phyloP scores from a whole-genome alignment of 2,329 filamentous ascomycete species.

The Colletotrichum brevisporum region DNA sequence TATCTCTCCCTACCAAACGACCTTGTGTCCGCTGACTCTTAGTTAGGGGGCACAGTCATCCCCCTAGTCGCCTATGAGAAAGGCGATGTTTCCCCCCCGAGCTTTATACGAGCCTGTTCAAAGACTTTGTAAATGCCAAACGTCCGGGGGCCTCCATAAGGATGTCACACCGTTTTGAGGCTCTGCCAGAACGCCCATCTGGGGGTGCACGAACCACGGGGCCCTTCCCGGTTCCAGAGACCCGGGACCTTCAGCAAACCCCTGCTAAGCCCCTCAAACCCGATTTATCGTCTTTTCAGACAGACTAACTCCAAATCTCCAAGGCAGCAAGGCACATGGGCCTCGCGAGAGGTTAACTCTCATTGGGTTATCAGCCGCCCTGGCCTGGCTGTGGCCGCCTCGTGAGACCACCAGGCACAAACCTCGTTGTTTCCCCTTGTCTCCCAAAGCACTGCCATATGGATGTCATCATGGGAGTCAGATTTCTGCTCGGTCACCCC shows the following conservation, averaged over 20 bases:
- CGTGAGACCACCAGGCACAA: not conserved
- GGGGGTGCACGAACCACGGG: constrained; percentile 16
- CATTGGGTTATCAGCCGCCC: not conserved
- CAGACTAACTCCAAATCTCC: not conserved
- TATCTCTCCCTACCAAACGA: not conserved
- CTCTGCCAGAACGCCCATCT: constrained; percentile 5
- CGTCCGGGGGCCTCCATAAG: constrained; percentile 16
- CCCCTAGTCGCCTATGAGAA: not conserved
- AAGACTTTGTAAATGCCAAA: not conserved
- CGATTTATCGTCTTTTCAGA: constrained; percentile 9
- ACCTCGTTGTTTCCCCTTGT: too few species aligned
- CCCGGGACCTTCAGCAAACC: constrained; percentile 21
- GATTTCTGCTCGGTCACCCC: not conserved
- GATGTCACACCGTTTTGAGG: constrained; percentile 13
- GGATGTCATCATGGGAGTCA: not conserved
- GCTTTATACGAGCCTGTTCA: not conserved
- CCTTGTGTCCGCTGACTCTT: not conserved
- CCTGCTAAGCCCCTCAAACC: constrained; percentile 9
- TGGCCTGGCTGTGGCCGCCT: not conserved
- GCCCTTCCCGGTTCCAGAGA: constrained; percentile 9
- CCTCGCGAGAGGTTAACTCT: not conserved
- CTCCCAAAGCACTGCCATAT: not conserved
- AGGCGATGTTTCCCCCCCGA: not conserved
- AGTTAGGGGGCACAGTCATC: not conserved
- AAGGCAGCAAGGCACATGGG: constrained; percentile 27